Evolutionary conservation across 2,329 filamentous ascomycete species (phyloP).

Genomic region (Fusarium guadeloupense): DNA sequence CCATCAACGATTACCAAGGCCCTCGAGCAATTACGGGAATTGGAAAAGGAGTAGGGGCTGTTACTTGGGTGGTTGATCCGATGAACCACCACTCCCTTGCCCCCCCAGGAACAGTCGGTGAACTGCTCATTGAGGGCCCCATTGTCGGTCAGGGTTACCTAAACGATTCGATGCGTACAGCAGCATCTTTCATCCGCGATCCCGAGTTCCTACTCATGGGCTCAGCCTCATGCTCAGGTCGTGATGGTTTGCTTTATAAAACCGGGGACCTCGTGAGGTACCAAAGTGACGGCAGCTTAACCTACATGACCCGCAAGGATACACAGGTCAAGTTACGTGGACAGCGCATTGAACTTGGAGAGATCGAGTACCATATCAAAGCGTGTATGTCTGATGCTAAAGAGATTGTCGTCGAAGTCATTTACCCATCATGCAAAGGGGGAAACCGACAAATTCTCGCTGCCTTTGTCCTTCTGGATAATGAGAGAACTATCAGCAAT

Average conservation of each 20-base stretch:
- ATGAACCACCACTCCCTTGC: background rate
- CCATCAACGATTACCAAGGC: background rate
- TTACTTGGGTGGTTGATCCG: conserved; percentile 12
- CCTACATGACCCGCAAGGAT: conserved; percentile 33
- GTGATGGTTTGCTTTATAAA: conserved; percentile 20
- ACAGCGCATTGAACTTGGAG: conserved; percentile 37
- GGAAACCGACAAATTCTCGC: background rate
- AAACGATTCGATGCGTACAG: background rate
- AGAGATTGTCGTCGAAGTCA: background rate
- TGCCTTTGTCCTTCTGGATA: background rate
- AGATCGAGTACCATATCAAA: conserved; percentile 23
- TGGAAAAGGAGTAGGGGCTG: background rate
- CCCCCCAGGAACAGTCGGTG: background rate
- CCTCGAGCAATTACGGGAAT: too few relatives aligned
- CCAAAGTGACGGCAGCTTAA: conserved; percentile 14
- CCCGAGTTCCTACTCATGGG: background rate
- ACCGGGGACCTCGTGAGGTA: conserved; percentile 33
- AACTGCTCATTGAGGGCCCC: conserved; percentile 9
- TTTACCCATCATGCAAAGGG: background rate
- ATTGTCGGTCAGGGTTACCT: conserved; percentile 13
- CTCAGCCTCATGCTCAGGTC: conserved; percentile 1
- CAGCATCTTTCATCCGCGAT: background rate
- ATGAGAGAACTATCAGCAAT: too few relatives aligned
- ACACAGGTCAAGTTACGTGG: conserved; percentile 38
- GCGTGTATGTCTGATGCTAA: background rate